These are phyloP conservation scores for Amphichorda felina DNA, from an alignment of 2,329 filamentous ascomycete species.

Conservation along the genomic window DNA sequence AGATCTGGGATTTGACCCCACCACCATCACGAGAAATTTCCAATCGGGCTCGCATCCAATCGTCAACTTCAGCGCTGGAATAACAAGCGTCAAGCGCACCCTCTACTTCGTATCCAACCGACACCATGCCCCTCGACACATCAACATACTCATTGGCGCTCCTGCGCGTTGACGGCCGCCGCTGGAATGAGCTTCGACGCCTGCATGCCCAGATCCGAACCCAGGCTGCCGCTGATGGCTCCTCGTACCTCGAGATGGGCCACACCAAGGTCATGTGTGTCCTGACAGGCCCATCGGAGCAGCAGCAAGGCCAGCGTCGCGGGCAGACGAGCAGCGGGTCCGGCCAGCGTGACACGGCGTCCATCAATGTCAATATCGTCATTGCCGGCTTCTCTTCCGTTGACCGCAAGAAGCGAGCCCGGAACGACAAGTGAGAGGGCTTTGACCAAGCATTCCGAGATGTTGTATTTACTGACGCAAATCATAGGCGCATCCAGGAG, in stretches of 20 bases:
- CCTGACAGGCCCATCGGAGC: slow-evolving; percentile 73
- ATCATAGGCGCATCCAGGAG: slow-evolving; percentile 73
- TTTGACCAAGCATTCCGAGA: too few relatives aligned
- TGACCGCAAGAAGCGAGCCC: slow-evolving; percentile 65
- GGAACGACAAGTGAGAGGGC: slow-evolving; percentile 66
- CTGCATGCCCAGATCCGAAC: slow-evolving; percentile 84
- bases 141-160: slow-evolving; percentile 83
- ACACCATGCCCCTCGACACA: slow-evolving; percentile 80
- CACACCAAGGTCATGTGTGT: slow-evolving; percentile 96
- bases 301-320: slow-evolving; percentile 14
- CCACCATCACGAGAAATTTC: slow-evolving; percentile 5
- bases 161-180: slow-evolving; percentile 68
- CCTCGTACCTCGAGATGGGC: slow-evolving; percentile 89
- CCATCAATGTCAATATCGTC: slow-evolving; percentile 70
- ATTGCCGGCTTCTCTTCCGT: slow-evolving; percentile 82
- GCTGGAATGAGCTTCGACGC: slow-evolving; percentile 94
- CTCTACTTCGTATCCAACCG: too few relatives aligned
- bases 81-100: too few relatives aligned
- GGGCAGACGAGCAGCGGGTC: slow-evolving; percentile 22
- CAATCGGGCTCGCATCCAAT: not conserved
- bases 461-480: not conserved
- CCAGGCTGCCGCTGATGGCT: slow-evolving; percentile 85
- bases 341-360: slow-evolving; percentile 29
- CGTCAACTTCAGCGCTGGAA: not conserved
- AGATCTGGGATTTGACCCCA: too few relatives aligned